Percentiles rank a stretch among this genome's conserved stretches.
phyloP scores from a whole-genome alignment of 371 early-diverging fungal species.

The Capniomyces stellatus region DNA sequence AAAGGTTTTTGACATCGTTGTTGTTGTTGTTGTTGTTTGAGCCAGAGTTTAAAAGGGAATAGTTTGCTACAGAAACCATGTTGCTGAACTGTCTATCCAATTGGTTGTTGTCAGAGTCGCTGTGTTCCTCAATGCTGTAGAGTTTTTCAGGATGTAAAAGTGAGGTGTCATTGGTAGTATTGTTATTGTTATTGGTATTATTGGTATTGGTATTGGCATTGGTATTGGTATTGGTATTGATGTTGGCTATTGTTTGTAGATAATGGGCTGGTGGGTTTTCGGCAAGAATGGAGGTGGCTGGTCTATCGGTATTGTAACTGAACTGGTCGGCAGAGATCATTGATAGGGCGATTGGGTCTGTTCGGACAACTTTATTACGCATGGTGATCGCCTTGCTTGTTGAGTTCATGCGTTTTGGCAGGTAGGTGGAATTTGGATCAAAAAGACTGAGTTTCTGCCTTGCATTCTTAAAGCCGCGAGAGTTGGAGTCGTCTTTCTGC shows the following conservation, averaged over 20 bases:
- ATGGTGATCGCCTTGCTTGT: conserved; percentile 42
- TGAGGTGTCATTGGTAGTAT: background rate
- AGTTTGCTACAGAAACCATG: background rate
- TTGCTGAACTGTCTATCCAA: background rate
- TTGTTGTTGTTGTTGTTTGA: background rate
- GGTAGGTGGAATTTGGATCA: conserved; percentile 21
- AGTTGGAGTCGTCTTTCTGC: conserved; percentile 5
- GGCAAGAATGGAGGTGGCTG: too few species aligned
- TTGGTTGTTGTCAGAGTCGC: background rate
- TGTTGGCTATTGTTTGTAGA: too few species aligned
- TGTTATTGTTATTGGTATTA: too few species aligned
- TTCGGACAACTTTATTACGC: conserved; percentile 39
- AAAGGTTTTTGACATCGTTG: background rate
- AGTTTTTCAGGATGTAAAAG: background rate
- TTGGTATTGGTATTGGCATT: too few species aligned
- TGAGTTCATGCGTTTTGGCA: conserved; percentile 22
- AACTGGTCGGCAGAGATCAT: background rate
- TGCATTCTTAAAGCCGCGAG: conserved; percentile 51
- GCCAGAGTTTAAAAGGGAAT: background rate
- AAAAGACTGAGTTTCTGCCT: conserved; percentile 50
- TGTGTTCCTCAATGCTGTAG: background rate
- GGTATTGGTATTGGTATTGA: too few species aligned
- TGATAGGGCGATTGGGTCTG: conserved; percentile 35
- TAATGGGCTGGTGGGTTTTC: background rate
- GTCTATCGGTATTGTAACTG: too few species aligned